A percentile compares a stretch with the other conserved stretches of the same genome.
These are phyloP conservation scores for Oenanthe javanica DNA, from an alignment of 140 eudicot genomes.

Conservation along the genomic window DNA sequence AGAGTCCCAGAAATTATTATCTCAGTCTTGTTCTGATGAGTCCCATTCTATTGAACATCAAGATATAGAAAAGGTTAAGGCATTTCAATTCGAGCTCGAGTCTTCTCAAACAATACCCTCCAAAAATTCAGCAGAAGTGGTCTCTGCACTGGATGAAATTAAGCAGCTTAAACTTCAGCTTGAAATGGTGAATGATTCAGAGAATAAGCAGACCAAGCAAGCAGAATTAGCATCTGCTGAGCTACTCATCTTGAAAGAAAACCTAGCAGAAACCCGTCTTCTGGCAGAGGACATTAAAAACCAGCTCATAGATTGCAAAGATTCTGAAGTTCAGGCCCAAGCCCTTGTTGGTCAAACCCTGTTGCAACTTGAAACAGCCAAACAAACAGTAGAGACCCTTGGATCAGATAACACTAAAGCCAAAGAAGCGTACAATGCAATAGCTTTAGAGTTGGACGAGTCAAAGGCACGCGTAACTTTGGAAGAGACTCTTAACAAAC, in stretches of 20 bases:
- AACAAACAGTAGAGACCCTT: conserved; percentile 46
- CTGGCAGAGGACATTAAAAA: conserved; percentile 53
- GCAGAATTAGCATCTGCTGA: conserved; percentile 37
- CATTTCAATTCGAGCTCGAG: conserved; percentile 24
- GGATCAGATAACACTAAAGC: conserved; percentile 32
- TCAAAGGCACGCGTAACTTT: conserved; percentile 44
- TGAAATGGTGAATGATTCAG: conserved; percentile 32
- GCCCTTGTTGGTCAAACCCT: conserved; percentile 53
- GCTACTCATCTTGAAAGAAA: conserved; percentile 45
- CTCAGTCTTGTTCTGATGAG: conserved; percentile 25
- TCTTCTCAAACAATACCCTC: conserved; percentile 23
- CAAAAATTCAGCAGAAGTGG: conserved; percentile 37
- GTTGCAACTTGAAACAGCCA: conserved; percentile 64
- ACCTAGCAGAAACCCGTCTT: conserved; percentile 41
- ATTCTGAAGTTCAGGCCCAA: conserved; percentile 66
- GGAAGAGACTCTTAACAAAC: conserved; percentile 33
- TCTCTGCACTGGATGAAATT: conserved; percentile 46
- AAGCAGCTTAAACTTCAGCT: conserved; percentile 50
- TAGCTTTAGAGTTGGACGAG: conserved; percentile 53
- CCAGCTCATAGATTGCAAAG: conserved; percentile 46
- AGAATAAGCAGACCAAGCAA: conserved; percentile 40
- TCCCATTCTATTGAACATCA: conserved; percentile 15
- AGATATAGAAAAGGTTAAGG: conserved; percentile 20
- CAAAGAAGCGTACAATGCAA: conserved; percentile 36
- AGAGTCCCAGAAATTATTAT: conserved; percentile 45